Evolutionary conservation across 345 rosid genomes (phyloP), one percentile per base, ranked within the genome.

Genomic region (Rubroshorea leprosula): DNA sequence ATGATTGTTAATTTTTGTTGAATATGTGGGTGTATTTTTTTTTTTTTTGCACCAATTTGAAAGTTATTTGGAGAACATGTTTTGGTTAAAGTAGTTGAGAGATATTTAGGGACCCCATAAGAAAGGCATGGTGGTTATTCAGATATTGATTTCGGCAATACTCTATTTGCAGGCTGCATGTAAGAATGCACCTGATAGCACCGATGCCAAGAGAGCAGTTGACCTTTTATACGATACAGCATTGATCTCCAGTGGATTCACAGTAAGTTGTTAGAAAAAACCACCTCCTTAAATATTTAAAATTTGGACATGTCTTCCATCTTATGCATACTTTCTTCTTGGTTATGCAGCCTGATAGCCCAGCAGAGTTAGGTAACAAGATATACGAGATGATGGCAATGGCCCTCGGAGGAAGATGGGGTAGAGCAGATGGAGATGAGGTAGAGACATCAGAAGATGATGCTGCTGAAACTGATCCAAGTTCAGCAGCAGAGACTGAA

Each of bases 361-460:
- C 97, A 12, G 90, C 96, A 0, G 95, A 90, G 66, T 61, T 94
- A 55, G 99, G 99, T 43, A 86, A 77, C 81, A 94, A 90, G 80
- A 90, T 94, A 55, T 90, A 94, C 12, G 96, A 94, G 75, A 90
- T 94, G 93, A 94, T 94, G 95, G 88, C 92, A 0, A 79, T 94
- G 86, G 99, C 99, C 16, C 84, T 94, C 13, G 97, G 97, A 41
- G 97, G 97, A 51, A 83, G 96, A 82, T 94, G 99, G 99, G 99
- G 96, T 20, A 76, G 94, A 68, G 74, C 74, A 10, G 94, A 86
- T 45, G 83, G 68, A 5, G 83, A 55, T 12, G 77, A 55, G 26
- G 69, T 23, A 11, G 75, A 63, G 20, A 50, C 53, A 39, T 64
- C 49, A 60, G 62, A 55, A 18, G 43, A 25, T 21, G 76, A 68